Conservation (phyloP, 176 grass and related monocot species). For the Melocanna baccifera region DNA sequence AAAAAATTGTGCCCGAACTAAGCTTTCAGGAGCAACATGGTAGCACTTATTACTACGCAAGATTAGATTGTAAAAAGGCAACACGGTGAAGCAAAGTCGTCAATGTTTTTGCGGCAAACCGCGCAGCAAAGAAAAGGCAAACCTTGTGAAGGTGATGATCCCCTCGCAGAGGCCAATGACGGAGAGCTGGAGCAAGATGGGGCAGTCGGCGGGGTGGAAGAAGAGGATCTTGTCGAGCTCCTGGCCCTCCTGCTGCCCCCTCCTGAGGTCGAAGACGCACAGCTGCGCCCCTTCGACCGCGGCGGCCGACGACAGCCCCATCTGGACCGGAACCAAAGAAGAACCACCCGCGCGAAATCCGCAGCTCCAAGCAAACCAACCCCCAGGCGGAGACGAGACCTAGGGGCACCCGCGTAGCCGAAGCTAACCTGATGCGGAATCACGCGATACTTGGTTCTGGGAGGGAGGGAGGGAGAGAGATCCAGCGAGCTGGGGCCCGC, state of each 20-base stretch:
- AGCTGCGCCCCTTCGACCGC: conserved; percentile 65
- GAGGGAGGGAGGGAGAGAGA: not conserved
- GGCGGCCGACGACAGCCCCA: conserved; percentile 57
- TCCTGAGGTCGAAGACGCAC: conserved; percentile 83
- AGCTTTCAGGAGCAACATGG: too few relatives aligned
- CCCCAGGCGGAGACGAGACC: not conserved
- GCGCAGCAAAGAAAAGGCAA: not conserved
- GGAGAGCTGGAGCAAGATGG: conserved; percentile 82
- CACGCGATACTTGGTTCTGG: too few relatives aligned
- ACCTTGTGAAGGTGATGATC: conserved; percentile 96
- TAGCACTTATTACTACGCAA: too few relatives aligned
- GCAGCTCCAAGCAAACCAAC: not conserved
- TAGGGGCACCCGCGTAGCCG: not conserved
- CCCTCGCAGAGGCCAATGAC: conserved; percentile 92
- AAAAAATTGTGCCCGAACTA: too few relatives aligned
- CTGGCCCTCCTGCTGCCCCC: conserved; percentile 89
- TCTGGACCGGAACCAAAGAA: conserved; percentile 7
- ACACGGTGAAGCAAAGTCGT: too few relatives aligned
- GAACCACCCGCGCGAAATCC: not conserved
- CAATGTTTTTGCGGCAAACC: not conserved
- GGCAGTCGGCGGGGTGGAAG: conserved; percentile 84
- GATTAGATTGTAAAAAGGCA: too few relatives aligned
- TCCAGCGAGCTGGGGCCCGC: not conserved
- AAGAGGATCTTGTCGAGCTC: conserved; percentile 98
- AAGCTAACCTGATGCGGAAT: not conserved